Evolutionary conservation across 2,329 filamentous ascomycete genomes (phyloP), one percentile per base, ranked within the genome.

Genomic region (Calonectria pseudoturangicola): DNA sequence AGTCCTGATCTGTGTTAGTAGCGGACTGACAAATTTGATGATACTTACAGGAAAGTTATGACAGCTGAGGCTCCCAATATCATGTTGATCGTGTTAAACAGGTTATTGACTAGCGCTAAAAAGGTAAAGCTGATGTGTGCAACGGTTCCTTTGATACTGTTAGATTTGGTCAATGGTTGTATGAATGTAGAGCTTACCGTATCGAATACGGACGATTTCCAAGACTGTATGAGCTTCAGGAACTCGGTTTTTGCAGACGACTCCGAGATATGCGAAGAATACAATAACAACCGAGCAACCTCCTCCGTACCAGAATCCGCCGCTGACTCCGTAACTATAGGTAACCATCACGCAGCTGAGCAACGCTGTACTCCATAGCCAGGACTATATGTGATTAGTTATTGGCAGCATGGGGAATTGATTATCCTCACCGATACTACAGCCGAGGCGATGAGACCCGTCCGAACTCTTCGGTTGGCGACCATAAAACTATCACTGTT

Each of bases 11-110:
- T 13, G 45, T 2, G 16, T 47, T 43, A 21, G 30, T 7, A 10
- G 13, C 1, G 4, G 4, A n/a, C 36, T 12, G 18, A 13, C 3
- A 5, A 7, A n/a, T 21, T 27, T 50, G n/a, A 12, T 15, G 1
- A 13, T 21, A 36, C 66, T 41, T 50, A 72, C 66, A 86, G 76
- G 0, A 84, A 83, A 27, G 82, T 82, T 56, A 85, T 89, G 0
- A 96, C 95, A 4, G 84, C 83, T 3, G 84, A 79, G 56, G 95
- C 95, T 72, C 95, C 95, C 16, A 95, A 94, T 72, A 98, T 89
- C 72, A 98, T 87, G 94, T 97, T 97, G 64, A 95, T 92, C 2
- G 94, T 96, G 45, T 98, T 95, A 16, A 98, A 88, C 43, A 97
- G 93, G 79, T 96, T 95, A 56, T 95, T 97, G 84, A 94, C 92